Conservation (phyloP, 2,329 filamentous ascomycete genomes). For the Shiraia sp. region DNA sequence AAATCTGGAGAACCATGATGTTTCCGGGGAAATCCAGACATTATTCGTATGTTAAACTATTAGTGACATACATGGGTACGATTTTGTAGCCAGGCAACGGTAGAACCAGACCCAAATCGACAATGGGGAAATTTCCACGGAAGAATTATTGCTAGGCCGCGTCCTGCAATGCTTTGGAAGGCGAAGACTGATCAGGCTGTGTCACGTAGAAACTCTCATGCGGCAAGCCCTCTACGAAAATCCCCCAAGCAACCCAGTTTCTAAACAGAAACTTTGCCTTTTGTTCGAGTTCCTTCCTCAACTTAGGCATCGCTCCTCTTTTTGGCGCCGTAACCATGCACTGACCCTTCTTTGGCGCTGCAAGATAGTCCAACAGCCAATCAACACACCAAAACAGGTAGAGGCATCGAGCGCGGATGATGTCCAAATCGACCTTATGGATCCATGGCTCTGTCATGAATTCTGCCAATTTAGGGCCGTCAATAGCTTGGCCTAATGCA, state of each 20-base stretch:
- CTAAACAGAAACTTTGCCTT: conserved; percentile 8
- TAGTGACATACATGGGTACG: too few relatives aligned
- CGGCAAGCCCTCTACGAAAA: conserved; percentile 15
- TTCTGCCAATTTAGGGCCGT: conserved; percentile 9
- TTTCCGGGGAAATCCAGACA: too few relatives aligned
- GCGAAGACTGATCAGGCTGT: background rate
- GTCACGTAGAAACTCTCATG: conserved; percentile 4
- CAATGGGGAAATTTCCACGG: too few relatives aligned
- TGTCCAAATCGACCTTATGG: conserved; percentile 6
- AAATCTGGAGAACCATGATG: too few relatives aligned
- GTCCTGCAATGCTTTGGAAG: background rate
- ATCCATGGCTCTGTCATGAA: conserved; percentile 2
- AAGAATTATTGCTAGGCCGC: background rate
- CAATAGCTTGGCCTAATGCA: conserved; percentile 7
- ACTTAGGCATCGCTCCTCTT: background rate
- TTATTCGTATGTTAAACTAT: too few relatives aligned
- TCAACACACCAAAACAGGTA: conserved; percentile 20
- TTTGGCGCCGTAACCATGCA: conserved; percentile 3
- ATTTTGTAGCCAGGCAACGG: too few relatives aligned
- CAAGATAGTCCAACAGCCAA: conserved; percentile 11
- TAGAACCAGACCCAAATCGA: too few relatives aligned
- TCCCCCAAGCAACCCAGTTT: conserved; percentile 18
- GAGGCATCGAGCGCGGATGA: conserved; percentile 10
- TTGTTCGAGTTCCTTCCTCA: background rate
- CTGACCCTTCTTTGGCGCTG: conserved; percentile 1